Evolutionary conservation across 352 stramenopile species (phyloP).

Genomic region (Blastocystis sp.): DNA sequence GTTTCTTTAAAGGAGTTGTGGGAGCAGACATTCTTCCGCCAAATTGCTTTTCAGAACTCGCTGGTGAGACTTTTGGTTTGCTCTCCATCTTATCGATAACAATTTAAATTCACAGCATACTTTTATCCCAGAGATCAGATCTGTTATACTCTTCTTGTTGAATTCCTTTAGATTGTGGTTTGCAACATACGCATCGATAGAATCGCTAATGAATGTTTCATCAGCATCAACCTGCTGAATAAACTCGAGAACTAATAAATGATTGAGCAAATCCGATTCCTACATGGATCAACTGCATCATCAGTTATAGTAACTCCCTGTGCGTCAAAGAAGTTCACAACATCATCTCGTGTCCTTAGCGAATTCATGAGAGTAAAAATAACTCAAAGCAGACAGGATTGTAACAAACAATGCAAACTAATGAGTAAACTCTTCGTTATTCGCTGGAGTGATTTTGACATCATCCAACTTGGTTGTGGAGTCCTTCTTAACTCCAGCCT

Average conservation of each 20-base stretch:
- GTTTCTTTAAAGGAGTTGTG: conserved; percentile 6
- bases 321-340: neutral
- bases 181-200: neutral
- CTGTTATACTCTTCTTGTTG: neutral
- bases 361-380: neutral
- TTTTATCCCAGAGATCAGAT: neutral
- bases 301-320: neutral
- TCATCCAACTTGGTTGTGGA: neutral
- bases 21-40: neutral
- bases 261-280: neutral
- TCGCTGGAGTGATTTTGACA: neutral
- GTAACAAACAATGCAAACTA: neutral
- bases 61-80: neutral
- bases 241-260: neutral
- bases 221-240: neutral
- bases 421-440: conserved; percentile 46
- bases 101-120: neutral
- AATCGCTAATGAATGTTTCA: neutral
- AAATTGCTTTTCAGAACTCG: neutral
- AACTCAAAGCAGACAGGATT: neutral
- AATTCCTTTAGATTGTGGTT: conserved; percentile 27
- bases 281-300: conserved; percentile 20
- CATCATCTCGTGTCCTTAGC: neutral
- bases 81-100: neutral
- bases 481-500: conserved; percentile 12